Conservation (phyloP, 2,329 filamentous ascomycete genomes). For the Claviceps sp. region DNA sequence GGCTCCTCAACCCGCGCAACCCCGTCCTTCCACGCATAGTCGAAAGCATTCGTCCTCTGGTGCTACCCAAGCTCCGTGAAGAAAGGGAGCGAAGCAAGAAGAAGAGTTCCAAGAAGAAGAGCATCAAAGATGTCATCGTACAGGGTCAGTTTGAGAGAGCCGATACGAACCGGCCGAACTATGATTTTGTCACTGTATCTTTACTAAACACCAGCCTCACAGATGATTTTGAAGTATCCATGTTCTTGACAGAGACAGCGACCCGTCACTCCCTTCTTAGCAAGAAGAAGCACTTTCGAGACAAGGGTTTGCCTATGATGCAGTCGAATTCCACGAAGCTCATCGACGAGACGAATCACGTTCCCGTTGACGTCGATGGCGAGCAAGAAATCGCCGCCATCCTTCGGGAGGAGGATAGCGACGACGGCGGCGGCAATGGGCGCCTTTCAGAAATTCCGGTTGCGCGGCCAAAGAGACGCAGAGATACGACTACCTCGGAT, state of each 20-base stretch:
- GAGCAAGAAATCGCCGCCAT: constrained; percentile 9
- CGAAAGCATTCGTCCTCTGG: constrained; percentile 67
- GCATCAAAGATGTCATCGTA: constrained; percentile 75
- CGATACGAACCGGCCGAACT: not conserved
- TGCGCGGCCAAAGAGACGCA: constrained; percentile 17
- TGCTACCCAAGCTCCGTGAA: constrained; percentile 82
- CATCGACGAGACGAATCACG: constrained; percentile 39
- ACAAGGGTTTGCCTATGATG: constrained; percentile 37
- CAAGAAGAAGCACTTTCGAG: constrained; percentile 67
- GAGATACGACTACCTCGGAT: constrained; percentile 14
- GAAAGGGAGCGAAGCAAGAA: constrained; percentile 53
- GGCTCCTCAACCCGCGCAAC: constrained; percentile 67
- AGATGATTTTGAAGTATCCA: constrained; percentile 94
- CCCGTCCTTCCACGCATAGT: constrained; percentile 73
- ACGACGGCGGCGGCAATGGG: constrained; percentile 14
- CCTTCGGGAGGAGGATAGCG: constrained; percentile 37
- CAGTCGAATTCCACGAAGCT: constrained; percentile 51
- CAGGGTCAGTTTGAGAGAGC: constrained; percentile 41
- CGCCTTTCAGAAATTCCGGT: constrained; percentile 23
- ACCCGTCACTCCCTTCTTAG: constrained; percentile 76
- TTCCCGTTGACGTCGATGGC: constrained; percentile 34
- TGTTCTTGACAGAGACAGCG: constrained; percentile 79
- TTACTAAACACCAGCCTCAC: constrained; percentile 1
- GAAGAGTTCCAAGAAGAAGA: constrained; percentile 58
- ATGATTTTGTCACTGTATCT: not conserved